Evolutionary conservation across 768 basidiomycete genomes (phyloP).

Genomic region (Suillus hirtellus): DNA sequence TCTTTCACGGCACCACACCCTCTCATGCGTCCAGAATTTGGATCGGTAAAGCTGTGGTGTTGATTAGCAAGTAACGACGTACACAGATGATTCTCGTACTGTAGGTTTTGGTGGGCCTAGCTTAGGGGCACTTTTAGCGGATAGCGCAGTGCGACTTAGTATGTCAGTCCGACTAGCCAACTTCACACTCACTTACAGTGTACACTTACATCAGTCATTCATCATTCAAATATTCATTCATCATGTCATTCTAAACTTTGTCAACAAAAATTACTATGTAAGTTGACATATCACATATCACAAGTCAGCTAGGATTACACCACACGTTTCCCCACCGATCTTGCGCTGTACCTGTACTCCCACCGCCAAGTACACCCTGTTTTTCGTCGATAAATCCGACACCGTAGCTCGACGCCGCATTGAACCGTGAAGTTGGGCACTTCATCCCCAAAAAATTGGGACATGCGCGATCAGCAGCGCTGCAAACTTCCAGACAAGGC

Average conservation of each 20-base stretch:
- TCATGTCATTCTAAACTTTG: not conserved
- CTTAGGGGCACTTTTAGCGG: too few species aligned
- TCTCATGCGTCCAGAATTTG: too few species aligned
- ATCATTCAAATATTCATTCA: not conserved
- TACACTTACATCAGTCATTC: not conserved
- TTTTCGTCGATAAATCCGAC: slow-evolving; percentile 69
- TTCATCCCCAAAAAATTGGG: slow-evolving; percentile 69
- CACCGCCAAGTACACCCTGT: slow-evolving; percentile 46
- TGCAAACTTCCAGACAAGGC: slow-evolving; percentile 81
- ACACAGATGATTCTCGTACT: too few species aligned
- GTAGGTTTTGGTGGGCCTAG: too few species aligned
- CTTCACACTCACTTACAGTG: not conserved
- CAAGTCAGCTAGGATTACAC: slow-evolving; percentile 51
- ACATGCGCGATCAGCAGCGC: slow-evolving; percentile 72
- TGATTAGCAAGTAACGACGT: too few species aligned
- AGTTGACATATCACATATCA: not conserved
- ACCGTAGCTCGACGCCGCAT: slow-evolving; percentile 70
- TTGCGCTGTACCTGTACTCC: slow-evolving; percentile 54
- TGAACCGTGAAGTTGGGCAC: slow-evolving; percentile 64
- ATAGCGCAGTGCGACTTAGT: too few species aligned
- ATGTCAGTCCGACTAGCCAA: too few species aligned
- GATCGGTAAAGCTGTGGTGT: too few species aligned
- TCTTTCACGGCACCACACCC: too few species aligned
- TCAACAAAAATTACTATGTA: not conserved
- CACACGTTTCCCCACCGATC: slow-evolving; percentile 77